Conservation (phyloP, 139 green algal genomes). For the Chlorella sp. region DNA sequence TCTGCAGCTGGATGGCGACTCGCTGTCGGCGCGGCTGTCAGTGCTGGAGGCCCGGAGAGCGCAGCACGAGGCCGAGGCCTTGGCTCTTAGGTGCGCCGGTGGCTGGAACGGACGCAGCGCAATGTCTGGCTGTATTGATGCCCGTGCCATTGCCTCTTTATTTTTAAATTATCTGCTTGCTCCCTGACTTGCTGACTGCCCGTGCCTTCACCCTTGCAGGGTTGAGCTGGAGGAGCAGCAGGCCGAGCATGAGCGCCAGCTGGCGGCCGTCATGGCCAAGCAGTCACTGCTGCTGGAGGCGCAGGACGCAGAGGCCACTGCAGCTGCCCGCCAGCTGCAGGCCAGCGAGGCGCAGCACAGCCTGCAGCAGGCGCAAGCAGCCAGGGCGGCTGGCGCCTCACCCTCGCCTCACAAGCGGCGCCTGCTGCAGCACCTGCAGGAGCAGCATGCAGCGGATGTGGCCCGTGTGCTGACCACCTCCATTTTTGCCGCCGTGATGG, state of each 20-base stretch:
- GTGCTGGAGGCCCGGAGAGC: slow-evolving; percentile 15
- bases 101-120: neutral
- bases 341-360: neutral
- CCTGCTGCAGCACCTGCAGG: neutral
- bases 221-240: slow-evolving; percentile 2
- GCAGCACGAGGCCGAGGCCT: slow-evolving; percentile 7
- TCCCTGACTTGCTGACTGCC: neutral
- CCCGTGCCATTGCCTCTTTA: no score
- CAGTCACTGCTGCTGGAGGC: slow-evolving; percentile 6
- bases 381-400: neutral
- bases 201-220: neutral
- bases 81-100: slow-evolving; percentile 18
- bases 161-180: neutral
- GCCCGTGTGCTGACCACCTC: neutral
- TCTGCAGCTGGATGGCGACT: neutral
- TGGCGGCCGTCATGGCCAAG: slow-evolving; percentile 10
- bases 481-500: slow-evolving; percentile 26
- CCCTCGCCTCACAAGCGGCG: neutral
- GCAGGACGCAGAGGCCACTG: slow-evolving; percentile 1
- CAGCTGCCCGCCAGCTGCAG: slow-evolving; percentile 7
- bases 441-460: slow-evolving; percentile 24
- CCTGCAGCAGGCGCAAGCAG: neutral
- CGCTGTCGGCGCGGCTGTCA: slow-evolving; percentile 7
- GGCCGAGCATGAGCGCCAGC: slow-evolving; percentile 25
- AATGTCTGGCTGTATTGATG: neutral